These are phyloP conservation scores for Collariella sp. DNA, from an alignment of 495 filamentous ascomycete genomes.

Conservation along the genomic window DNA sequence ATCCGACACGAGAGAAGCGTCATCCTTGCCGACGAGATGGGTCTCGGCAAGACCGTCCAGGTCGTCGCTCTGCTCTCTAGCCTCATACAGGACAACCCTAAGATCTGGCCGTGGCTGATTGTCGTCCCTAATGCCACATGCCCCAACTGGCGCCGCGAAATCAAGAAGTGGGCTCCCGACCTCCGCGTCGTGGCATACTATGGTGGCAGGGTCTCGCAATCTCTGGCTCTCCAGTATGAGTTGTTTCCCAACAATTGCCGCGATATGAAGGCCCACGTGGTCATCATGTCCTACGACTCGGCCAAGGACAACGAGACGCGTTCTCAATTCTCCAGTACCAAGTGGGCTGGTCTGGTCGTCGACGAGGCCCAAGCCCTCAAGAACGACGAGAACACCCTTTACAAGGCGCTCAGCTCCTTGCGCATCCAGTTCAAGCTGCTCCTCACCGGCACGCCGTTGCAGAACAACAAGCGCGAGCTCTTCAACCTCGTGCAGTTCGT, in stretches of 20 bases:
- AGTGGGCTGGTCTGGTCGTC: constrained; percentile 84
- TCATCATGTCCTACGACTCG: constrained; percentile 91
- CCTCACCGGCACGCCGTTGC: constrained; percentile 83
- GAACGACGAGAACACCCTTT: constrained; percentile 78
- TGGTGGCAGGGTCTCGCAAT: constrained; percentile 60
- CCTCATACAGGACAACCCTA: constrained; percentile 62
- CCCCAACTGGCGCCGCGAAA: constrained; percentile 93
- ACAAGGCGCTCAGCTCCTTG: constrained; percentile 59
- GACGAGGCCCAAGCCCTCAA: constrained; percentile 97
- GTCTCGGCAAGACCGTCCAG: constrained; percentile 95
- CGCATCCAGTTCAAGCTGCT: constrained; percentile 73
- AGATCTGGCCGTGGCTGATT: constrained; percentile 85
- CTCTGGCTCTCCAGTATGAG: constrained; percentile 66
- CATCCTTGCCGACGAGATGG: constrained; percentile 99
- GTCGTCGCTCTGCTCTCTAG: constrained; percentile 75
- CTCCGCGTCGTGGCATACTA: constrained; percentile 88
- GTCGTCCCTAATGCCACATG: constrained; percentile 93
- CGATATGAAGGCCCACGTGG: constrained; percentile 74
- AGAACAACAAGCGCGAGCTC: constrained; percentile 89
- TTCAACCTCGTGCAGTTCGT: constrained; percentile 95
- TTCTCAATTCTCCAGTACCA: constrained; percentile 53
- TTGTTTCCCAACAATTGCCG: constrained; percentile 55
- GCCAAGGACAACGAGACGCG: constrained; percentile 59
- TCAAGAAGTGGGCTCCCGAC: constrained; percentile 84
- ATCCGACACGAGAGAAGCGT: constrained; percentile 72